Percentiles rank a stretch among this genome's conserved stretches.
phyloP scores from a whole-genome alignment of 2,329 filamentous ascomycete species.

The Xylariaceae sp. region DNA sequence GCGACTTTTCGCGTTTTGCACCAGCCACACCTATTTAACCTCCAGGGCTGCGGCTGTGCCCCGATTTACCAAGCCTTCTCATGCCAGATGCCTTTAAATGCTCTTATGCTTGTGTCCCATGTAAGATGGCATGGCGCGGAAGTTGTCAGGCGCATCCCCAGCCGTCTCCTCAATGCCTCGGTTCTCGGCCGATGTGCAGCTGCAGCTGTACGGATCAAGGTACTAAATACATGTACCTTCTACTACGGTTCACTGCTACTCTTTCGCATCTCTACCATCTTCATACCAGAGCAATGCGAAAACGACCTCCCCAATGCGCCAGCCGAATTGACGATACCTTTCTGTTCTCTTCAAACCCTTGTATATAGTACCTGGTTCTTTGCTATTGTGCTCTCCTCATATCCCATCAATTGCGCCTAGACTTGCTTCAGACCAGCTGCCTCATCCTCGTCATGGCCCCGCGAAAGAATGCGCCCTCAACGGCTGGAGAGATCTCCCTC shows the following conservation, averaged over 20 bases:
- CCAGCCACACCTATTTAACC: conserved; percentile 27
- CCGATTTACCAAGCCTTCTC: not conserved
- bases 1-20: conserved; percentile 30
- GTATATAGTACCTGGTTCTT: conserved; percentile 1
- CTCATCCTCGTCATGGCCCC: conserved; percentile 24
- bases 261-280: not conserved
- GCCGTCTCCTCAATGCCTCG: too few relatives aligned
- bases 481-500: conserved; percentile 78
- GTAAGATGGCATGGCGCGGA: too few relatives aligned
- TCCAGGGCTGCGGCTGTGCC: not conserved
- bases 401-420: not conserved
- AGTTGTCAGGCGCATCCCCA: too few relatives aligned
- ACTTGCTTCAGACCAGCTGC: not conserved
- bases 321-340: not conserved
- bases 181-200: too few relatives aligned
- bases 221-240: too few relatives aligned
- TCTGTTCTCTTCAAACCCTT: conserved; percentile 1
- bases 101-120: too few relatives aligned
- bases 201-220: too few relatives aligned
- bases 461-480: conserved; percentile 57
- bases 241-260: too few relatives aligned
- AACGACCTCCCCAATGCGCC: conserved; percentile 1
- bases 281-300: not conserved
- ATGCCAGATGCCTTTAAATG: too few relatives aligned
- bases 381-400: not conserved